phyloP scores from a whole-genome alignment of 2,329 filamentous ascomycete species.

The Didymella exigua region DNA sequence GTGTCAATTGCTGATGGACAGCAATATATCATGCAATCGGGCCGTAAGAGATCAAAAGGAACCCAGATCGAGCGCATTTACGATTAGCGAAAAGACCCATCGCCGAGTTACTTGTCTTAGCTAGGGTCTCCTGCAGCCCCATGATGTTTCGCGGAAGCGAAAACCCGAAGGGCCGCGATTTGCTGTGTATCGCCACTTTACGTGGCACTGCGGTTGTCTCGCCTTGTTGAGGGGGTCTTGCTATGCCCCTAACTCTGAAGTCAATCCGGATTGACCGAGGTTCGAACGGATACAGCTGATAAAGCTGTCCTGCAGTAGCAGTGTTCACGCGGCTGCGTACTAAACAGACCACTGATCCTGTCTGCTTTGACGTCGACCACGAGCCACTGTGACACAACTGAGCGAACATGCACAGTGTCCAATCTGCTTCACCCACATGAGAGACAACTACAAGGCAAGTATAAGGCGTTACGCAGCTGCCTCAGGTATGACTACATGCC shows the following conservation, averaged over 20 bases:
- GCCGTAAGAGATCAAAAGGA: not conserved
- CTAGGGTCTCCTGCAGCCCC: conserved; percentile 4
- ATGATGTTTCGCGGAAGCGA: conserved; percentile 5
- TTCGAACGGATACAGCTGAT: not conserved
- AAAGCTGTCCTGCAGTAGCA: not conserved
- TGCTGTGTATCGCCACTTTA: conserved; percentile 6
- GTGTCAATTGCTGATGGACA: not conserved
- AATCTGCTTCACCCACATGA: not conserved
- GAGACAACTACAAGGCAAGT: not conserved
- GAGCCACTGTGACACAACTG: conserved; percentile 3
- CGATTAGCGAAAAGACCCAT: conserved; percentile 13
- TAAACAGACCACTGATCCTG: not conserved
- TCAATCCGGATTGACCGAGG: not conserved
- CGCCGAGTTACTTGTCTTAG: not conserved
- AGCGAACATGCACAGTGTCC: not conserved
- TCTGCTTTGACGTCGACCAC: not conserved
- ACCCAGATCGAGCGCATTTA: not conserved
- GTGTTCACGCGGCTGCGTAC: not conserved
- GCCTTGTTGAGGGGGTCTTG: not conserved
- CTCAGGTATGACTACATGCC: not conserved
- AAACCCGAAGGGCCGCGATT: conserved; percentile 13
- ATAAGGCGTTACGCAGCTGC: not conserved
- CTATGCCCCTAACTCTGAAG: not conserved
- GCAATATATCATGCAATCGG: not conserved
- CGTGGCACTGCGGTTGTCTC: conserved; percentile 8